Percentiles rank a stretch among this genome's conserved stretches.
Evolutionary conservation across 345 rosid genomes (phyloP).

Genomic region (Populus simonii): DNA sequence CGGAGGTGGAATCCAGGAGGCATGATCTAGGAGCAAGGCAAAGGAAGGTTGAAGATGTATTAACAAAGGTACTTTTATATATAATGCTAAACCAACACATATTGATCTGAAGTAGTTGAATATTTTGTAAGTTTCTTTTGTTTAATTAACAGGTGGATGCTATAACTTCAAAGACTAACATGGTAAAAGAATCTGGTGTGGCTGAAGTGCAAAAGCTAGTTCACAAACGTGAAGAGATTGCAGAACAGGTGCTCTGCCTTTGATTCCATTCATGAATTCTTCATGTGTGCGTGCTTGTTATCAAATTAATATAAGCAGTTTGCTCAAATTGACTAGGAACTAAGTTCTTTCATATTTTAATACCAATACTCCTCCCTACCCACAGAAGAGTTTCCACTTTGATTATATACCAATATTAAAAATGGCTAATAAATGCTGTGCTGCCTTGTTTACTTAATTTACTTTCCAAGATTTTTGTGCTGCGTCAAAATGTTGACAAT

Average conservation of each 20-base stretch:
- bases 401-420: no score
- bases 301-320: neutral
- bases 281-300: neutral
- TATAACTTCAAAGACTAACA: constrained; percentile 46
- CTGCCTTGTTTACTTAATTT: no score
- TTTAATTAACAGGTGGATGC: constrained; percentile 58
- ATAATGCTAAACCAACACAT: neutral
- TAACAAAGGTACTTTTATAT: constrained; percentile 52
- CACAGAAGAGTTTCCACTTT: no score
- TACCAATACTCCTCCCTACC: no score
- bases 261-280: neutral
- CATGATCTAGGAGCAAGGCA: constrained; percentile 67
- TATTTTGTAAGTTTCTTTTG: constrained; percentile 7
- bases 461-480: no score
- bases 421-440: no score
- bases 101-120: neutral
- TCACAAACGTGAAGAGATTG: constrained; percentile 56
- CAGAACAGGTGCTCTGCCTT: constrained; percentile 52
- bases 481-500: no score
- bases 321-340: neutral
- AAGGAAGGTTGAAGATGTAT: constrained; percentile 61
- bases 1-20: constrained; percentile 61
- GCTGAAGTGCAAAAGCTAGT: constrained; percentile 52
- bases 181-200: constrained; percentile 56
- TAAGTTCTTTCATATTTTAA: neutral